Evolutionary conservation across 371 early-diverging fungal genomes (phyloP), one percentile per base, ranked within the genome.

Genomic region (Haplosporangium sp.): DNA sequence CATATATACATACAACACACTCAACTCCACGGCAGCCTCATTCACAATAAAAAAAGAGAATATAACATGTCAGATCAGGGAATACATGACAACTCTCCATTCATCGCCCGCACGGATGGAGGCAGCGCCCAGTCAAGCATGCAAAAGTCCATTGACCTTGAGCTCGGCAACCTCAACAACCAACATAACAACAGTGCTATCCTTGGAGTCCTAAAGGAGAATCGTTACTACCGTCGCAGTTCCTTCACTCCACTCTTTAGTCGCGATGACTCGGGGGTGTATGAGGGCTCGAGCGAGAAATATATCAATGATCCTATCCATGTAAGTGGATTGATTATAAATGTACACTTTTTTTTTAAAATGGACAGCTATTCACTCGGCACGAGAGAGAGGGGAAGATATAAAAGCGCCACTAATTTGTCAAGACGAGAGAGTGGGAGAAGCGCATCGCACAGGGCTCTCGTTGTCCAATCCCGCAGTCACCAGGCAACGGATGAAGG

Each of bases 221-320:
- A 50, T 29, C 59, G 62, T 38, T 47, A 14, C 23, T 73, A 79
- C 46, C 69, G 79, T 20, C 68, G 73, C 18, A 48, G 57, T 36
- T 79, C 79, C 3, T 65, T 79, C 58, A 68, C 69, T 0, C 69
- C 69, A 3, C 59, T 72, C 58, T 79, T 79, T 55, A 66, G 54
- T 10, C 72, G 68, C n/a, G 79, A 79, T 46, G 73, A 64, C 41
- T 65, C 68, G 41, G 69, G 69, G 0, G 37, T 72, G 14, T 72
- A 62, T 36, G 79, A 79, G 29, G 73, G 72, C 2, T 10, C 68
- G 4, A 54, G 18, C 13, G 79, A 71, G 42, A 87, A 84, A 59
- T 85, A 87, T 59, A 70, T 87, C 61, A 87, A 87, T 61, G 88
- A 87, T 62, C 88, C 88, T 5, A 86, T 87, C 42, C 88, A 87